Percentiles rank a stretch among this genome's conserved stretches.
These are phyloP conservation scores for Teratosphaeria viscida DNA, from an alignment of 2,329 filamentous ascomycete genomes.

Conservation along the genomic window DNA sequence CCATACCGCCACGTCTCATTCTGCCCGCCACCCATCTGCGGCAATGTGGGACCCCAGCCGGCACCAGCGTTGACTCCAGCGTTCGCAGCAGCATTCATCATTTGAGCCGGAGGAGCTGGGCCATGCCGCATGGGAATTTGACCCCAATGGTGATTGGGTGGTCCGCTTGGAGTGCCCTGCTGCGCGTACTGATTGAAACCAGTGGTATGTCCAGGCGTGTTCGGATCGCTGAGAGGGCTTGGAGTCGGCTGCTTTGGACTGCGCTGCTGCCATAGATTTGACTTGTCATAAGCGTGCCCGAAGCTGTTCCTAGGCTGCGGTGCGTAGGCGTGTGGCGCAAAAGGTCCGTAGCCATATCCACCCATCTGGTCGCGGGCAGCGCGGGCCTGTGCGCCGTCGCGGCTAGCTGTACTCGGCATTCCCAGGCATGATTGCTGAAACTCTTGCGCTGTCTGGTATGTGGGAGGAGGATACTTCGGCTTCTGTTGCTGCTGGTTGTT, in stretches of 20 bases:
- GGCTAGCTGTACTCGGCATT: constrained; percentile 22
- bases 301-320: constrained; percentile 12
- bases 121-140: not conserved
- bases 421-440: constrained; percentile 28
- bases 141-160: not conserved
- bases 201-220: constrained; percentile 12
- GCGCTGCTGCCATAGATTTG: constrained; percentile 15
- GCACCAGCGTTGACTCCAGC: constrained; percentile 5
- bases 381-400: constrained; percentile 24
- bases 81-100: constrained; percentile 1
- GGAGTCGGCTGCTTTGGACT: constrained; percentile 23
- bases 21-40: constrained; percentile 18
- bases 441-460: constrained; percentile 35
- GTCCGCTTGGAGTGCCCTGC: not conserved
- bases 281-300: constrained; percentile 14
- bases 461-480: constrained; percentile 21
- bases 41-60: constrained; percentile 18
- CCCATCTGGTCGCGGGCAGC: constrained; percentile 21
- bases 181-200: not conserved
- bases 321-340: constrained; percentile 1
- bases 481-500: not conserved
- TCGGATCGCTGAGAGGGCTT: constrained; percentile 23
- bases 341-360: constrained; percentile 11
- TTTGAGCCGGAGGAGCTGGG: not conserved
- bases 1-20: constrained; percentile 18